Percentiles rank a stretch among this genome's conserved stretches.
These are phyloP conservation scores for Pontederia paniculata DNA, from an alignment of 176 grass and related monocot genomes.

Conservation along the genomic window DNA sequence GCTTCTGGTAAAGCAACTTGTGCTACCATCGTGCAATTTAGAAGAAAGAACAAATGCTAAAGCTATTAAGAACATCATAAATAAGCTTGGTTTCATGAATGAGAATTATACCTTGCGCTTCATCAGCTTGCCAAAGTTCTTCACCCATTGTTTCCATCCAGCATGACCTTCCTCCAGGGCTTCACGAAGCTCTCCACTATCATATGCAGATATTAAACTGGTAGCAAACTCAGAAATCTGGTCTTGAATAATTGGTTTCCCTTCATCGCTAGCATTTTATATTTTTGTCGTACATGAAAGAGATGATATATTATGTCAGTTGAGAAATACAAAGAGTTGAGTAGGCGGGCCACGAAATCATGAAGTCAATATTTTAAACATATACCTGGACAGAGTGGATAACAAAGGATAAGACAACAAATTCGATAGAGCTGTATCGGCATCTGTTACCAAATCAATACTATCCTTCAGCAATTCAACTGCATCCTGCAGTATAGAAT, in stretches of 20 bases:
- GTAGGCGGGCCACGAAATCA: too few relatives aligned
- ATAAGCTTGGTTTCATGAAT: background rate
- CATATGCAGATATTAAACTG: slow-evolving; percentile 52
- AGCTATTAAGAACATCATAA: slow-evolving; percentile 87
- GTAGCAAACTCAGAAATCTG: slow-evolving; percentile 72
- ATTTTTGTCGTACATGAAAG: background rate
- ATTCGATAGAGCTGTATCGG: slow-evolving; percentile 59
- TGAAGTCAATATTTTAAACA: background rate
- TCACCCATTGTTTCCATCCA: slow-evolving; percentile 94
- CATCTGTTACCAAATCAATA: slow-evolving; percentile 79
- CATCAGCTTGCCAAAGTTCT: slow-evolving; percentile 69
- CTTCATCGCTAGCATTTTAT: slow-evolving; percentile 47
- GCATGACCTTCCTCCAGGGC: slow-evolving; percentile 61
- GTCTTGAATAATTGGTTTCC: slow-evolving; percentile 79
- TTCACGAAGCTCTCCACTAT: slow-evolving; percentile 57
- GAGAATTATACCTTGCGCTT: slow-evolving; percentile 54
- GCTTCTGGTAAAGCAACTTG: slow-evolving; percentile 74
- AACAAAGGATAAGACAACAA: slow-evolving; percentile 74
- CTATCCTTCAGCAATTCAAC: slow-evolving; percentile 73
- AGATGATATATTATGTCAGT: background rate
- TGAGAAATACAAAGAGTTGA: background rate
- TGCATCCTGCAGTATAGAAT: slow-evolving; percentile 44
- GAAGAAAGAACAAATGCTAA: too few relatives aligned
- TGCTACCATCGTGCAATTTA: too few relatives aligned
- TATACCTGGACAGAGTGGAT: slow-evolving; percentile 61